These are phyloP conservation scores for Silene uniflora DNA, from an alignment of 148 eudicot genomes.

Conservation along the genomic window DNA sequence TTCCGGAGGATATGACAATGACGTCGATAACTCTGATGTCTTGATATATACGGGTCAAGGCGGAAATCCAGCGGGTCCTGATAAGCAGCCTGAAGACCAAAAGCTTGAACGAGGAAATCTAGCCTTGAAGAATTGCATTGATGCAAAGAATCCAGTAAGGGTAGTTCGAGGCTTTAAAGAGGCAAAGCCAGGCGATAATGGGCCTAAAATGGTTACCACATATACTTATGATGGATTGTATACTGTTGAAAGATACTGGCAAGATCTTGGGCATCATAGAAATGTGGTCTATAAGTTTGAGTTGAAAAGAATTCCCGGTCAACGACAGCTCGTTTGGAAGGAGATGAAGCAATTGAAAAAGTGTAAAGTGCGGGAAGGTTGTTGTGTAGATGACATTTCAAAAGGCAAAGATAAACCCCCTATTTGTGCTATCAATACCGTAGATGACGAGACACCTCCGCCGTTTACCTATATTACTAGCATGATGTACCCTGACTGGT, in stretches of 20 bases:
- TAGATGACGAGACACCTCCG: slow-evolving; percentile 68
- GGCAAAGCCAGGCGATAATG: slow-evolving; percentile 38
- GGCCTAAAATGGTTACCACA: slow-evolving; percentile 35
- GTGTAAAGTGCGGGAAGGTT: slow-evolving; percentile 46
- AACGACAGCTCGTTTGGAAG: slow-evolving; percentile 74
- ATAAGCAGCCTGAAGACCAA: slow-evolving; percentile 70
- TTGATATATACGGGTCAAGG: slow-evolving; percentile 79
- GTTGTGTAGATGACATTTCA: slow-evolving; percentile 61
- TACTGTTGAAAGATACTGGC: slow-evolving; percentile 54
- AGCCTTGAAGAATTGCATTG: slow-evolving; percentile 60
- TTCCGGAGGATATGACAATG: slow-evolving; percentile 73
- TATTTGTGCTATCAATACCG: slow-evolving; percentile 60
- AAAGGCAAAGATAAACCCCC: slow-evolving; percentile 54
- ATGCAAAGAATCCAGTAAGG: slow-evolving; percentile 49
- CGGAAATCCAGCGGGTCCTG: slow-evolving; percentile 41
- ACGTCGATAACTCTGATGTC: slow-evolving; percentile 52
- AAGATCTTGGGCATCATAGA: slow-evolving; percentile 44
- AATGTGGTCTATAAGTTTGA: slow-evolving; percentile 68
- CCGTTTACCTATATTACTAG: slow-evolving; percentile 48
- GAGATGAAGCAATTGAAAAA: slow-evolving; percentile 56
- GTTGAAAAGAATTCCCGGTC: slow-evolving; percentile 60
- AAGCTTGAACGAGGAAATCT: slow-evolving; percentile 82
- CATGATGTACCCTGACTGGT: slow-evolving; percentile 71
- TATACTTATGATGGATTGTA: slow-evolving; percentile 84
- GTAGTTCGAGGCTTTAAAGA: slow-evolving; percentile 79